Evolutionary conservation across 2,329 filamentous ascomycete genomes (phyloP).

Genomic region (Bimuria novae-zelandiae): DNA sequence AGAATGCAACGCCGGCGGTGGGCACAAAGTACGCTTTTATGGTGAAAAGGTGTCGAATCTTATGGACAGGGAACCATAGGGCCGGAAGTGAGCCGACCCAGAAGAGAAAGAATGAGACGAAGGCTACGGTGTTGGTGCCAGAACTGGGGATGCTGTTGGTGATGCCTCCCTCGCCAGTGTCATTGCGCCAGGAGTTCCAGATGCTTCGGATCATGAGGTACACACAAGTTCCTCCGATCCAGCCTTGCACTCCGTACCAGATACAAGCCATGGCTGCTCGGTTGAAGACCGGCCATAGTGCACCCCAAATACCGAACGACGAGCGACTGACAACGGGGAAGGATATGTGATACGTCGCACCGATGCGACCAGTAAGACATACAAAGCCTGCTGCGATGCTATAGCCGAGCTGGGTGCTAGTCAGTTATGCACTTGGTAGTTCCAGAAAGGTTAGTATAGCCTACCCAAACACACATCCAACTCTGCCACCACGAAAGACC

Average conservation of each 20-base stretch:
- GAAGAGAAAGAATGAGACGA: conserved; percentile 84
- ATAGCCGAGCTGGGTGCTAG: conserved; percentile 64
- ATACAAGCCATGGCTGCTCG: conserved; percentile 85
- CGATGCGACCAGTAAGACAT: conserved; percentile 78
- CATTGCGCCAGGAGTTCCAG: conserved; percentile 69
- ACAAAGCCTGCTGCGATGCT: conserved; percentile 72
- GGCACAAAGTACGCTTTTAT: conserved; percentile 87
- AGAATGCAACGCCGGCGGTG: conserved; percentile 79
- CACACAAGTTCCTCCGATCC: conserved; percentile 81
- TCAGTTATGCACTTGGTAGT: conserved; percentile 5
- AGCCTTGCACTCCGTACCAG: conserved; percentile 85
- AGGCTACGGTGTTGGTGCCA: conserved; percentile 75
- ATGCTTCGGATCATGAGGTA: conserved; percentile 88
- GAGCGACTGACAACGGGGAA: conserved; percentile 81
- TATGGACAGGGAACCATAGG: conserved; percentile 87
- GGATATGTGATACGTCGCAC: conserved; percentile 84
- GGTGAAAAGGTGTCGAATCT: conserved; percentile 88
- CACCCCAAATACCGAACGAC: conserved; percentile 88
- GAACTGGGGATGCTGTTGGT: conserved; percentile 70
- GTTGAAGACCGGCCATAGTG: conserved; percentile 87
- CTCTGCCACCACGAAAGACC: conserved; percentile 92
- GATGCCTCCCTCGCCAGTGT: conserved; percentile 50
- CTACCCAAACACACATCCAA: conserved; percentile 71
- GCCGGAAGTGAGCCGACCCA: conserved; percentile 81
- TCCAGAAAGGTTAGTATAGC: neutral